Conservation (phyloP, 2,329 filamentous ascomycete species). For the Aspergillus sp. region DNA sequence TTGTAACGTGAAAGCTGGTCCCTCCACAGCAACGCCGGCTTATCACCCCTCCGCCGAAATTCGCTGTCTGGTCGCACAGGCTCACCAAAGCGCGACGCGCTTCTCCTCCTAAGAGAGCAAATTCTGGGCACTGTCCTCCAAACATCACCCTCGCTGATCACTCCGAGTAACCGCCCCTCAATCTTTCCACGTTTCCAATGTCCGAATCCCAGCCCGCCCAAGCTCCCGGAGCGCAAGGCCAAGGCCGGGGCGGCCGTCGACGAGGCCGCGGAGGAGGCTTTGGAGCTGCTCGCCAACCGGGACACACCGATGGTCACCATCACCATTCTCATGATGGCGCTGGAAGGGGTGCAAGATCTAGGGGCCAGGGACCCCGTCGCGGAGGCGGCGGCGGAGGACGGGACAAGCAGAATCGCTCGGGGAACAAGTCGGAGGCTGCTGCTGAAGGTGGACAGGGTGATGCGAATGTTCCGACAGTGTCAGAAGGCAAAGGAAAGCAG, state of each 20-base stretch:
- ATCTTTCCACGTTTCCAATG: constrained; percentile 25
- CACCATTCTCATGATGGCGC: constrained; percentile 23
- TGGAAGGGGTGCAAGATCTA: constrained; percentile 40
- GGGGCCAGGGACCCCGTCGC: constrained; percentile 35
- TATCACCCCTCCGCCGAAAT: constrained; percentile 6
- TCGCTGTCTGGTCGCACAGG: constrained; percentile 11
- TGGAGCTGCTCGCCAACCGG: constrained; percentile 25
- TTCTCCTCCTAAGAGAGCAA: constrained; percentile 8
- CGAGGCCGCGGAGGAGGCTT: constrained; percentile 42
- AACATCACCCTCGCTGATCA: background rate
- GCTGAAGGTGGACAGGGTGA: constrained; percentile 34
- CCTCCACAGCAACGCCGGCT: constrained; percentile 17
- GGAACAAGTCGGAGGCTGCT: constrained; percentile 20
- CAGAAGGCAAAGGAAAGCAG: constrained; percentile 34
- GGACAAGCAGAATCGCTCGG: constrained; percentile 28
- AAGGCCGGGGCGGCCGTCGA: constrained; percentile 46
- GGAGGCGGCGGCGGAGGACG: constrained; percentile 37
- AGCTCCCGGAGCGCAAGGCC: constrained; percentile 33
- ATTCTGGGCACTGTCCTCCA: constrained; percentile 2
- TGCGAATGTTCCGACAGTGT: constrained; percentile 48
- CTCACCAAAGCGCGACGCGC: constrained; percentile 13
- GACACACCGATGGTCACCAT: constrained; percentile 32
- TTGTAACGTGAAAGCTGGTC: constrained; percentile 11
- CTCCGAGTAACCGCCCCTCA: constrained; percentile 11
- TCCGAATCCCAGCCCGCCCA: constrained; percentile 32